These are phyloP conservation scores for Gorgonomyces haynaldii DNA, from an alignment of 192 early-diverging fungal species.

Conservation along the genomic window DNA sequence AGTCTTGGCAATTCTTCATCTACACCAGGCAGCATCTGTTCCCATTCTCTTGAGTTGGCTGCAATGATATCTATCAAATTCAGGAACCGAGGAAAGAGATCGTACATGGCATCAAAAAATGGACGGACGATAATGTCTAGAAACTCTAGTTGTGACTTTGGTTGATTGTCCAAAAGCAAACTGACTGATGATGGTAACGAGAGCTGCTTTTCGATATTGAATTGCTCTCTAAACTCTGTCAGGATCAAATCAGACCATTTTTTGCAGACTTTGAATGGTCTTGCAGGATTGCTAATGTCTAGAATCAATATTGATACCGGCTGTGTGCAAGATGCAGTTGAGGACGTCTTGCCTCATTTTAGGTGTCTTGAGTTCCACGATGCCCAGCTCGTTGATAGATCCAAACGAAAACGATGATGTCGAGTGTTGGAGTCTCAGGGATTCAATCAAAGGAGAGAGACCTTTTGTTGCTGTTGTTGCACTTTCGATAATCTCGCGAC, in stretches of 20 bases:
- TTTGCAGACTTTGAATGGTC: slow-evolving; percentile 75
- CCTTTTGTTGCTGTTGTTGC: no score
- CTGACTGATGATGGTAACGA: slow-evolving; percentile 71
- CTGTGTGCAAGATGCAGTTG: slow-evolving; percentile 71
- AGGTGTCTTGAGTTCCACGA: no score
- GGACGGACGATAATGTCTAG: slow-evolving; percentile 58
- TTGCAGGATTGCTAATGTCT: slow-evolving; percentile 78
- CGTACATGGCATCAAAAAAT: slow-evolving; percentile 72
- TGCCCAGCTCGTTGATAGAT: no score
- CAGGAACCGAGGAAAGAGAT: slow-evolving; percentile 58
- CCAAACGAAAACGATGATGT: no score
- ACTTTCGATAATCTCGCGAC: slow-evolving; percentile 1
- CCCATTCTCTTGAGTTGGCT: slow-evolving; percentile 48
- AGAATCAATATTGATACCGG: slow-evolving; percentile 20
- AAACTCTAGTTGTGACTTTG: neutral
- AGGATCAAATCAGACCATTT: slow-evolving; percentile 83
- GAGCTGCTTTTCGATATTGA: slow-evolving; percentile 67
- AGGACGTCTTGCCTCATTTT: slow-evolving; percentile 12
- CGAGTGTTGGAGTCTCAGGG: no score
- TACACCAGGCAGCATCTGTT: no score
- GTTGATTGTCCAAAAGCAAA: slow-evolving; percentile 16
- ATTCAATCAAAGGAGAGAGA: no score
- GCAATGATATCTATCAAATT: slow-evolving; percentile 44
- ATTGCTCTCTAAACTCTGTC: slow-evolving; percentile 77
- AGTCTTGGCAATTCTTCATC: no score